A percentile compares a stretch with the other conserved stretches of the same genome.
These are phyloP conservation scores for Potentilla sterilis DNA, from an alignment of 306 rosid species.

Conservation along the genomic window DNA sequence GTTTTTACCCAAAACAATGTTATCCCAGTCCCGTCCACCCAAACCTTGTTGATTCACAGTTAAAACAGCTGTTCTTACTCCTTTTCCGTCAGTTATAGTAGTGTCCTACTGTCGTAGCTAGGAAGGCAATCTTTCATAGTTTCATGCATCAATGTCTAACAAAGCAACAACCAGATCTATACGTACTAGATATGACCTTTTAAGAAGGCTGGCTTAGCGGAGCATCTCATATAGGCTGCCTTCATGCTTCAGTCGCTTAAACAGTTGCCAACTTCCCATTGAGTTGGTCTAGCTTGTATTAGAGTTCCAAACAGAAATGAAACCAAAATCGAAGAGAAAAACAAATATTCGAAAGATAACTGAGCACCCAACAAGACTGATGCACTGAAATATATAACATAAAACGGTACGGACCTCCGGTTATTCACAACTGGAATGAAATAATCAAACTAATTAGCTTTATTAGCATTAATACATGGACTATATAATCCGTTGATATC, in stretches of 20 bases:
- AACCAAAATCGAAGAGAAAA: neutral
- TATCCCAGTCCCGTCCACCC: neutral
- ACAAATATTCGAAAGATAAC: neutral
- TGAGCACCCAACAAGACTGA: neutral
- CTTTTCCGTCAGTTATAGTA: neutral
- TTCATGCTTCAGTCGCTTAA: neutral
- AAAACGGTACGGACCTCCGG: neutral
- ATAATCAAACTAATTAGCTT: neutral
- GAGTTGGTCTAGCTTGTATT: neutral
- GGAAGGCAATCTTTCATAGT: neutral
- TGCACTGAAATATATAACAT: neutral
- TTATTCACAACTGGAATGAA: neutral
- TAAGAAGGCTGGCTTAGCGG: neutral
- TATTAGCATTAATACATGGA: neutral
- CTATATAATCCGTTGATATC: no score
- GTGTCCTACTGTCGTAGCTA: neutral
- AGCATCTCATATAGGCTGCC: neutral
- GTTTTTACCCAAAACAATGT: no score
- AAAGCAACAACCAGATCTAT: conserved; percentile 1
- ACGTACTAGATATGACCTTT: neutral
- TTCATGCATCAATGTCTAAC: neutral
- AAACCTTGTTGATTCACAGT: neutral
- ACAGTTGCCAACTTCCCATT: neutral
- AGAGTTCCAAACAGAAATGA: neutral
- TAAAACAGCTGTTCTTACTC: neutral